phyloP scores from a whole-genome alignment of 495 filamentous ascomycete genomes.

The Penicillium argentinense region DNA sequence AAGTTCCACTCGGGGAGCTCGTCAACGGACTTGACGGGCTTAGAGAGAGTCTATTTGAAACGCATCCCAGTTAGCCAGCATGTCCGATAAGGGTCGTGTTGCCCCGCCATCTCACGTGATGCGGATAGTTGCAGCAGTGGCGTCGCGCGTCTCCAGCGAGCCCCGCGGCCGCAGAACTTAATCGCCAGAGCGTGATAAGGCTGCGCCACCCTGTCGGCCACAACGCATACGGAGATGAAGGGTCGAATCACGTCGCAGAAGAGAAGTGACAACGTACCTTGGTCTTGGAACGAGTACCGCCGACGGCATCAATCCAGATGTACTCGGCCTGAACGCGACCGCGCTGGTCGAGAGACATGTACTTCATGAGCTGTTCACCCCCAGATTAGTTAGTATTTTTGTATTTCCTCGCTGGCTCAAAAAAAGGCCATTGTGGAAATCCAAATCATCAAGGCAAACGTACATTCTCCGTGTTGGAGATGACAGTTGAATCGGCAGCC shows the following conservation, averaged over 20 bases:
- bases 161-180: slow-evolving; percentile 35
- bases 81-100: not conserved
- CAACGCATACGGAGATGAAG: not conserved
- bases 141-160: slow-evolving; percentile 18
- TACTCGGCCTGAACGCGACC: slow-evolving; percentile 88
- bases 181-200: too few species aligned
- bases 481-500: slow-evolving; percentile 54
- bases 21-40: slow-evolving; percentile 60
- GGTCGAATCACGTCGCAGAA: not conserved
- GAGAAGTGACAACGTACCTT: slow-evolving; percentile 63
- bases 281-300: slow-evolving; percentile 82
- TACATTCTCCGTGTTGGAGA: slow-evolving; percentile 72
- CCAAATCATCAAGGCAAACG: slow-evolving; percentile 41
- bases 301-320: slow-evolving; percentile 89
- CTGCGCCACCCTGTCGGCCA: not conserved
- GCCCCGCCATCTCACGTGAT: slow-evolving; percentile 33
- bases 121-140: slow-evolving; percentile 35
- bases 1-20: slow-evolving; percentile 99
- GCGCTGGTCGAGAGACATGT: slow-evolving; percentile 86
- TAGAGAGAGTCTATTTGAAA: slow-evolving; percentile 69
- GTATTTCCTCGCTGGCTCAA: slow-evolving; percentile 34
- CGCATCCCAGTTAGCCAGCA: slow-evolving; percentile 9
- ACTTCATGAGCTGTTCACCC: slow-evolving; percentile 77
- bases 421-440: slow-evolving; percentile 38
- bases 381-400: slow-evolving; percentile 40